Percentiles rank a stretch among this genome's conserved stretches.
phyloP scores from a whole-genome alignment of 2,329 filamentous ascomycete species.

The Fusarium udum region DNA sequence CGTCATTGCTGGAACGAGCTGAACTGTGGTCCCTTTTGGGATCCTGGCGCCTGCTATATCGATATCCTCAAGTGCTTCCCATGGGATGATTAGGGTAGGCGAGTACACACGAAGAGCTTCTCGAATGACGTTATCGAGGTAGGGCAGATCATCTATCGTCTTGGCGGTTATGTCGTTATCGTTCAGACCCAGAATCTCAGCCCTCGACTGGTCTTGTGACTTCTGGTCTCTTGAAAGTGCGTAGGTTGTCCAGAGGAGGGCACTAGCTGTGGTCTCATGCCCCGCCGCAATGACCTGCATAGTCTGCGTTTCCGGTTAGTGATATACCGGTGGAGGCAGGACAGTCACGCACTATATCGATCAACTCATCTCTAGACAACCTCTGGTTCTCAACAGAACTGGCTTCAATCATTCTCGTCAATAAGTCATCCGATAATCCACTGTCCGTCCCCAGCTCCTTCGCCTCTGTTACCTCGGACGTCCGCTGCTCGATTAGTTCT shows the following conservation, averaged over 20 bases:
- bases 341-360: conserved; percentile 7
- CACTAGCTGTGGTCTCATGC: conserved; percentile 24
- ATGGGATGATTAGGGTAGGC: conserved; percentile 3
- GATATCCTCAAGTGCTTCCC: conserved; percentile 10
- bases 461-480: background rate
- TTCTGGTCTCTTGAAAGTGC: background rate
- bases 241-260: conserved; percentile 3
- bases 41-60: background rate
- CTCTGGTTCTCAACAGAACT: conserved; percentile 9
- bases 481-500: conserved; percentile 17
- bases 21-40: conserved; percentile 16
- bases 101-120: conserved; percentile 26
- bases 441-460: background rate
- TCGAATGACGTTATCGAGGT: conserved; percentile 16
- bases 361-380: conserved; percentile 19
- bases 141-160: background rate
- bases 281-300: conserved; percentile 30
- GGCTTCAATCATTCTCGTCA: conserved; percentile 26
- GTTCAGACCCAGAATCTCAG: background rate
- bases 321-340: fast-evolving
- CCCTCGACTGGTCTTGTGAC: background rate
- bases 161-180: background rate
- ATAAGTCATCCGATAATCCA: conserved; percentile 9
- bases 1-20: conserved; percentile 10
- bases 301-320: background rate